These are phyloP conservation scores for Hypoxylon sp. DNA, from an alignment of 2,329 filamentous ascomycete species.

Conservation along the genomic window DNA sequence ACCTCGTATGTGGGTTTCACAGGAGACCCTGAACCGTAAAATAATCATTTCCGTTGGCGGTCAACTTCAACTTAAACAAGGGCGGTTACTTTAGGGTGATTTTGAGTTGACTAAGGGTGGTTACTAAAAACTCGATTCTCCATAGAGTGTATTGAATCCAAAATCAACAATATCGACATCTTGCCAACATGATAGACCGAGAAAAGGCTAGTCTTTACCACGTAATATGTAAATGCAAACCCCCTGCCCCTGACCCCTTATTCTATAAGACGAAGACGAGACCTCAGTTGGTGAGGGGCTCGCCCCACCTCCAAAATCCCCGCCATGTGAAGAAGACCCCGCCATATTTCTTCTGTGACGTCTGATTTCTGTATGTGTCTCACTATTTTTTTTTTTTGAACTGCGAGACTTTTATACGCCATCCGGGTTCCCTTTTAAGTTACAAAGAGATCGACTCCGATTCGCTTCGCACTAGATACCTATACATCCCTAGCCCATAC, in stretches of 20 bases:
- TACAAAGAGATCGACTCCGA: not conserved
- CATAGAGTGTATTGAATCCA: conserved; percentile 9
- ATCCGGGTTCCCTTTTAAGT: conserved; percentile 17
- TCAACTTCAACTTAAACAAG: too few relatives aligned
- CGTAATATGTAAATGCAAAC: too few relatives aligned
- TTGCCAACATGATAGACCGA: too few relatives aligned
- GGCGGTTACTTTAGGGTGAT: not conserved
- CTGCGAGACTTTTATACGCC: not conserved
- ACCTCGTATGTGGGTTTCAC: too few relatives aligned
- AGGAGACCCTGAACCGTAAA: too few relatives aligned
- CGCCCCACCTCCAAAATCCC: conserved; percentile 23
- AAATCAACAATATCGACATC: too few relatives aligned
- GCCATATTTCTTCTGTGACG: conserved; percentile 38
- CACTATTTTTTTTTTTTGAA: too few relatives aligned
- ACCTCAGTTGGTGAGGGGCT: not conserved
- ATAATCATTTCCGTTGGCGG: too few relatives aligned
- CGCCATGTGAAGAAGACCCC: conserved; percentile 13
- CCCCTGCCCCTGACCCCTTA: too few relatives aligned
- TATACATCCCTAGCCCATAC: not conserved
- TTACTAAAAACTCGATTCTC: conserved; percentile 1
- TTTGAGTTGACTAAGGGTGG: not conserved
- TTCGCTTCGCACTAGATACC: conserved; percentile 2
- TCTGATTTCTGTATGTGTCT: conserved; percentile 23
- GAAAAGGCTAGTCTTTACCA: too few relatives aligned
- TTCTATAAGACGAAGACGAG: too few relatives aligned